Conservation (phyloP, 306 rosid genomes). For the Crotalaria pallida region DNA sequence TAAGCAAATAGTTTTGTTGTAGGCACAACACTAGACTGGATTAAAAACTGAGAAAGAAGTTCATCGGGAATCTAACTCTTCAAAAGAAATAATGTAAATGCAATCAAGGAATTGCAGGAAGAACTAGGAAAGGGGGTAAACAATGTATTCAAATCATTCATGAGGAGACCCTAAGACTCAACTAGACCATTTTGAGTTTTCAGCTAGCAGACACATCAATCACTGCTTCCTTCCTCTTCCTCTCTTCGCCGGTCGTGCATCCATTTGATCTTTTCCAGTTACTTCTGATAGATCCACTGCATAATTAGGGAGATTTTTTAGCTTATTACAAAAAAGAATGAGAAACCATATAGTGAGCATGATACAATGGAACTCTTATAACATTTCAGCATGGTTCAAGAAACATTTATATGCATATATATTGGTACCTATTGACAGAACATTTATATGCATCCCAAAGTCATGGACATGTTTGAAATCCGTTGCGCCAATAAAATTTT, state of each 20-base stretch:
- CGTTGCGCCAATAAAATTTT: background rate
- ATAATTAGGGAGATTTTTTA: background rate
- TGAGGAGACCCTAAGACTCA: slow-evolving; percentile 20
- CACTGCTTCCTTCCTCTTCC: slow-evolving; percentile 89
- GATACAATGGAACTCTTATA: background rate
- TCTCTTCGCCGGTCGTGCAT: slow-evolving; percentile 66
- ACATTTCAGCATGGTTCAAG: background rate
- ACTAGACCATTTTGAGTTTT: slow-evolving; percentile 1
- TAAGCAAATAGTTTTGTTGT: background rate
- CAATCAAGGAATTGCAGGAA: background rate
- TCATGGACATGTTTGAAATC: background rate
- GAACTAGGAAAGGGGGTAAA: background rate
- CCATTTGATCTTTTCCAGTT: slow-evolving; percentile 74
- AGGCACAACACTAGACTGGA: background rate
- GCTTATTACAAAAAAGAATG: background rate
- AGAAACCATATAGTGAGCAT: background rate
- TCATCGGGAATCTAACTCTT: background rate
- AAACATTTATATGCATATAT: background rate
- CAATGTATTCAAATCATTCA: slow-evolving; percentile 7
- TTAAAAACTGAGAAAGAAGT: slow-evolving; percentile 10
- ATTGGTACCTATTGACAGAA: background rate
- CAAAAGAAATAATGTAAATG: background rate
- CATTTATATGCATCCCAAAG: background rate
- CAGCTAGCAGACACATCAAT: slow-evolving; percentile 22
- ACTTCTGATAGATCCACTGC: slow-evolving; percentile 76